These are phyloP conservation scores for Pestalotiopsis sp. DNA, from an alignment of 2,329 filamentous ascomycete genomes.

Conservation along the genomic window DNA sequence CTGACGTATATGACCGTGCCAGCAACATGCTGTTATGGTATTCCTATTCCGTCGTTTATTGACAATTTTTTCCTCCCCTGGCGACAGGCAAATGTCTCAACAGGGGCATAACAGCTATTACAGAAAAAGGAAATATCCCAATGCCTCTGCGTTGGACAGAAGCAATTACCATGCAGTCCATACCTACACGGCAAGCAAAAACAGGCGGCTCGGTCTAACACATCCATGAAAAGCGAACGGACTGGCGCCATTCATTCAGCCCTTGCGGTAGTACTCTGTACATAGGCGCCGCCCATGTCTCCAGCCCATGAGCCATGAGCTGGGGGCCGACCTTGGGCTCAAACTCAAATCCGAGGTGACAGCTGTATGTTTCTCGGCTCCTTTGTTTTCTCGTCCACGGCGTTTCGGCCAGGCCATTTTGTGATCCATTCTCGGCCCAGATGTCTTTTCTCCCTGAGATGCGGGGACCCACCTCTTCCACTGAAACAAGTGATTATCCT, in stretches of 20 bases:
- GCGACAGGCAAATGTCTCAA: not conserved
- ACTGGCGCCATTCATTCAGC: not conserved
- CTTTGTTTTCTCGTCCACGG: not conserved
- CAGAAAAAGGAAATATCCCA: not conserved
- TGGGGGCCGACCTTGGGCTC: not conserved
- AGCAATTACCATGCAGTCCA: not conserved
- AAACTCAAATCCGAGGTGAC: conserved; percentile 5
- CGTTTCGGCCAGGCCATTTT: not conserved
- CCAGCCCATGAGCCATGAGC: not conserved
- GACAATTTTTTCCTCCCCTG: not conserved
- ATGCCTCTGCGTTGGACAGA: not conserved
- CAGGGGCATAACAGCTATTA: not conserved
- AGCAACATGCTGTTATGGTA: not conserved
- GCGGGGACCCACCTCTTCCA: not conserved
- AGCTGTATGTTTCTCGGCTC: conserved; percentile 1
- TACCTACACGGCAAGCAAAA: not conserved
- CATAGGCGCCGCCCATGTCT: not conserved
- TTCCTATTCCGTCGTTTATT: not conserved
- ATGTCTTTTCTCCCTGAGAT: not conserved
- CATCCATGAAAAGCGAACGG: not conserved
- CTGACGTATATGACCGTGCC: conserved; percentile 7
- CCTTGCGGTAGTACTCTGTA: not conserved
- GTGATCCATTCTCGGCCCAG: not conserved
- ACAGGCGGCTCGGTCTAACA: conserved; percentile 7
- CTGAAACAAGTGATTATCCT: not conserved